These are phyloP conservation scores for Pythium angustatum DNA, from an alignment of 352 stramenopile genomes.

Conservation along the genomic window DNA sequence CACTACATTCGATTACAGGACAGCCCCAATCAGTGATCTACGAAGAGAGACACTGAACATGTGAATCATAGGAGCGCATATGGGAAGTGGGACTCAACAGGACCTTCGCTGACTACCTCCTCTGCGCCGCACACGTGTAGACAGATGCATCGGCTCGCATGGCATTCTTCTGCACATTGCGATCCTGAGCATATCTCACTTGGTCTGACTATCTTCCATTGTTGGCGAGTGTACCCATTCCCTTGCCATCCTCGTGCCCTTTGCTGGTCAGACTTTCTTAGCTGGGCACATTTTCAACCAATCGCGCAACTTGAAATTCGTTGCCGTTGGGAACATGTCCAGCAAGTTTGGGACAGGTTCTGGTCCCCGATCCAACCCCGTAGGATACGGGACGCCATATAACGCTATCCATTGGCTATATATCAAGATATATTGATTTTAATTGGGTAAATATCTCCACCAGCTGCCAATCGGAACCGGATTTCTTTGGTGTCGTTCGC, in stretches of 20 bases:
- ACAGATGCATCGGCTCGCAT: too few species aligned
- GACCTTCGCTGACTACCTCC: too few species aligned
- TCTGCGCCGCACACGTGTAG: too few species aligned
- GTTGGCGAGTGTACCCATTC: constrained; percentile 3
- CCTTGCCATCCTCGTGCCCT: constrained; percentile 8
- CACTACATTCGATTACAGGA: too few species aligned
- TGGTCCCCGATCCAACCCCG: constrained; percentile 15
- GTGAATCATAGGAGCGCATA: too few species aligned
- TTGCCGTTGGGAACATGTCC: constrained; percentile 22
- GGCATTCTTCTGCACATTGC: too few species aligned
- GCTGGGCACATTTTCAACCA: constrained; percentile 21
- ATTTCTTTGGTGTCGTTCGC: constrained; percentile 28
- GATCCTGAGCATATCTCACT: constrained; percentile 2
- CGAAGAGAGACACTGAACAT: too few species aligned
- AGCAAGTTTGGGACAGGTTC: constrained; percentile 19
- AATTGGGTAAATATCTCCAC: constrained; percentile 8
- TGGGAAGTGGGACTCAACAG: too few species aligned
- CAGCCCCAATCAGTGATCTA: too few species aligned
- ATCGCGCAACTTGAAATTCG: constrained; percentile 11
- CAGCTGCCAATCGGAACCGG: constrained; percentile 3
- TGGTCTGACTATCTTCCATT: constrained; percentile 2
- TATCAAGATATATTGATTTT: neutral
- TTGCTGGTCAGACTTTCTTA: constrained; percentile 26
- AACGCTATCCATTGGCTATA: constrained; percentile 15
- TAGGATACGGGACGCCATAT: constrained; percentile 19